Percentiles rank a stretch among this genome's conserved stretches.
Evolutionary conservation across 192 early-diverging fungal genomes (phyloP).

Genomic region (Mortierella claussenii): DNA sequence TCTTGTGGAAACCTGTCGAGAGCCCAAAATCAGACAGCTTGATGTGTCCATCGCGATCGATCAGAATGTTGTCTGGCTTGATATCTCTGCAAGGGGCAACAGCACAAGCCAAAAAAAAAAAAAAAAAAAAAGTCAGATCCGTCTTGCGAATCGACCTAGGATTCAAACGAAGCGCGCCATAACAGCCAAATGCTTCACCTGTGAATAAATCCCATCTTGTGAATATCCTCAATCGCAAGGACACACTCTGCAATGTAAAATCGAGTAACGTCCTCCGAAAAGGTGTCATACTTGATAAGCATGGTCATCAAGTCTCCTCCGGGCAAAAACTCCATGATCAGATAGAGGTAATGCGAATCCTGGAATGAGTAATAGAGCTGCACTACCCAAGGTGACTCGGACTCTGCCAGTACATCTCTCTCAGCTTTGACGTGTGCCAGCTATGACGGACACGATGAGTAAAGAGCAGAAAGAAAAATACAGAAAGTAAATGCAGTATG

Average conservation of each 20-base stretch:
- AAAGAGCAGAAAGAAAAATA: too few species aligned
- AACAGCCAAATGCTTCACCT: too few species aligned
- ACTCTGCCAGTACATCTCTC: slow-evolving; percentile 97
- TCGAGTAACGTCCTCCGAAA: slow-evolving; percentile 96
- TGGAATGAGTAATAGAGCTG: slow-evolving; percentile 99
- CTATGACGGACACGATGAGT: slow-evolving; percentile 50
- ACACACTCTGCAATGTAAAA: slow-evolving; percentile 99
- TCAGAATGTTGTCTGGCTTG: slow-evolving; percentile 91
- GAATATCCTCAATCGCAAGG: slow-evolving; percentile 92
- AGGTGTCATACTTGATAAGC: slow-evolving; percentile 98
- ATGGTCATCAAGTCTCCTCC: slow-evolving; percentile 99
- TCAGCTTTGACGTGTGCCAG: slow-evolving; percentile 98
- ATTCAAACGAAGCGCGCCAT: neutral
- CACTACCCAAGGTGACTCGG: slow-evolving; percentile 97
- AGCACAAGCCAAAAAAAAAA: neutral
- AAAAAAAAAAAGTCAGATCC: neutral
- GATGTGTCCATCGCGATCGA: slow-evolving; percentile 98
- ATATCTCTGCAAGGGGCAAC: slow-evolving; percentile 65
- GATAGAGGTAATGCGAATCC: slow-evolving; percentile 90
- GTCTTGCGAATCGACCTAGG: neutral
- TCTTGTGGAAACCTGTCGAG: slow-evolving; percentile 99
- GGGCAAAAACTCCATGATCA: slow-evolving; percentile 99
- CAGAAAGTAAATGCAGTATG: too few species aligned
- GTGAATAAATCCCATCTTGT: slow-evolving; percentile 95
- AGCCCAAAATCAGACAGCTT: slow-evolving; percentile 99